phyloP scores from a whole-genome alignment of 768 basidiomycete genomes.

The Tubosaeta sp. region DNA sequence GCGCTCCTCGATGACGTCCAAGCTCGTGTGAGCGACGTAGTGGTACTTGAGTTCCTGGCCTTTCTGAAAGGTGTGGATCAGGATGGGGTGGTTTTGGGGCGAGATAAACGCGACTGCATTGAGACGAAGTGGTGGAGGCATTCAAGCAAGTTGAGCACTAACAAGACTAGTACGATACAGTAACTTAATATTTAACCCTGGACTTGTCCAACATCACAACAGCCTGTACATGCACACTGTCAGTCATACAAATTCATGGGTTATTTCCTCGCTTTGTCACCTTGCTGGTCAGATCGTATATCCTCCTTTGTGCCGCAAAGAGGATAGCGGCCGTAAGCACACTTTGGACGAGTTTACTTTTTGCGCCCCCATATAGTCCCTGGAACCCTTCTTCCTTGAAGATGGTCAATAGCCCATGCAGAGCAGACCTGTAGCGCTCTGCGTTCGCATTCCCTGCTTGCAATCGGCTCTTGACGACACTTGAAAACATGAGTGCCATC shows the following conservation, averaged over 20 bases:
- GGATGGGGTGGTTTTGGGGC: conserved; percentile 72
- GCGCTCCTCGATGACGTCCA: conserved; percentile 91
- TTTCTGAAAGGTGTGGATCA: conserved; percentile 68
- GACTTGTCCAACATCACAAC: conserved; percentile 10
- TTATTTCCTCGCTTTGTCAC: conserved; percentile 18
- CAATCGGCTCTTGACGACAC: conserved; percentile 73
- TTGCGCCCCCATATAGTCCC: conserved; percentile 84
- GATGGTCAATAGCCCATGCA: conserved; percentile 77
- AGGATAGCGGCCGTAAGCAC: conserved; percentile 92
- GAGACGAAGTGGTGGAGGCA: conserved; percentile 66
- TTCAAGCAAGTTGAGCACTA: neutral
- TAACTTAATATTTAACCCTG: neutral
- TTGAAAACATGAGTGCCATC: conserved; percentile 10
- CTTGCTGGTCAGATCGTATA: conserved; percentile 68
- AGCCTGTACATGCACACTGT: conserved; percentile 7
- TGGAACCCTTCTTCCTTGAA: conserved; percentile 72
- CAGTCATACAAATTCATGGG: neutral
- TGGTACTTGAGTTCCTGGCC: conserved; percentile 75
- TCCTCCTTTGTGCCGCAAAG: conserved; percentile 83
- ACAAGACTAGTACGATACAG: neutral
- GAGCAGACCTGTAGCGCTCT: conserved; percentile 67
- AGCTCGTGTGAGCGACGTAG: conserved; percentile 84
- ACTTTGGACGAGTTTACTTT: conserved; percentile 86
- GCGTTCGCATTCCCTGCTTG: conserved; percentile 71
- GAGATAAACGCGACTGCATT: conserved; percentile 87